Conservation (phyloP, 306 rosid genomes). For the Senna tora region DNA sequence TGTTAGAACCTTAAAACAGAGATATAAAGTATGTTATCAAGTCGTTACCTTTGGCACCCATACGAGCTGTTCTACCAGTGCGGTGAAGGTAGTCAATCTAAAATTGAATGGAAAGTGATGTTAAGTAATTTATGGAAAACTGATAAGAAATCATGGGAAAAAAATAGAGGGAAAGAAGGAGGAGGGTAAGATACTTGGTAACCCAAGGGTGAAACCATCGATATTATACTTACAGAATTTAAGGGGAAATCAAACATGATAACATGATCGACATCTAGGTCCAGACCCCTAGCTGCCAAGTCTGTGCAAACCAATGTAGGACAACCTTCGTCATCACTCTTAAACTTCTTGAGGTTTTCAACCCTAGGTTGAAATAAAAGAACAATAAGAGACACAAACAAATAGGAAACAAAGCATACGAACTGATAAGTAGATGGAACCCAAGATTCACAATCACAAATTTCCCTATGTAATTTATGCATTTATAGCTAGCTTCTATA, state of each 20-base stretch:
- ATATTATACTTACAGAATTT: constrained; percentile 68
- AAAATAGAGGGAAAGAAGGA: background rate
- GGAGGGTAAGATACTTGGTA: background rate
- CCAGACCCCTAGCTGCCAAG: constrained; percentile 97
- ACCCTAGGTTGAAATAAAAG: constrained; percentile 61
- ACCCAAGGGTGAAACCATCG: constrained; percentile 9
- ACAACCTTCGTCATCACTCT: constrained; percentile 82
- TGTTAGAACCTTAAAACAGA: constrained; percentile 1
- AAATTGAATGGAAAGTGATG: constrained; percentile 30
- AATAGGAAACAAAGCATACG: constrained; percentile 13
- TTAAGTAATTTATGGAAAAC: constrained; percentile 10
- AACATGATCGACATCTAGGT: constrained; percentile 95
- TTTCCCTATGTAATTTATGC: background rate
- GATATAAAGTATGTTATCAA: constrained; percentile 7
- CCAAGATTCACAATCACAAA: constrained; percentile 13
- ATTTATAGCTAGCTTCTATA: no score
- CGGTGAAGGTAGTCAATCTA: constrained; percentile 97
- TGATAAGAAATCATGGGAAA: background rate
- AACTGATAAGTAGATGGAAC: background rate
- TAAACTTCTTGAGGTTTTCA: constrained; percentile 91
- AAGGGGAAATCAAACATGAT: constrained; percentile 95
- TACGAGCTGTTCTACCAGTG: constrained; percentile 98
- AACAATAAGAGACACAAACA: constrained; percentile 10
- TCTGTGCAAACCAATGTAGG: constrained; percentile 97
- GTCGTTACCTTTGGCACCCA: constrained; percentile 90